Percentiles rank a stretch among this genome's conserved stretches.
Conservation (phyloP, 305 asterid species). For the Fraxinus dipetala region DNA sequence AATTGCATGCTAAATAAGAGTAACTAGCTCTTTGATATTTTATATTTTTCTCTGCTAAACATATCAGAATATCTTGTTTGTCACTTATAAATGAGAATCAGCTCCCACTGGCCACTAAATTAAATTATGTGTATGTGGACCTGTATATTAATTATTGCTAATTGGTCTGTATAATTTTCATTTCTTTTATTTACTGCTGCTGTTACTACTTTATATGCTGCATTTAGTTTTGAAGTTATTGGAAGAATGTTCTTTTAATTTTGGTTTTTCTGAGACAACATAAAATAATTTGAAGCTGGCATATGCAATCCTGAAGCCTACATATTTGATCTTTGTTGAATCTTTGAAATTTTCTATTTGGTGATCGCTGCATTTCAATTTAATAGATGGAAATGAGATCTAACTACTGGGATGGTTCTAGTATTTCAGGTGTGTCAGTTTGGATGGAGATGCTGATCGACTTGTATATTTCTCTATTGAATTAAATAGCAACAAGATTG, state of each 20-base stretch:
- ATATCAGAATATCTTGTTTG: slow-evolving; percentile 7
- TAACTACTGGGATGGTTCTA: slow-evolving; percentile 36
- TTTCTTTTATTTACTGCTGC: not conserved
- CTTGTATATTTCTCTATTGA: slow-evolving; percentile 73
- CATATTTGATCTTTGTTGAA: not conserved
- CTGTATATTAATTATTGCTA: not conserved
- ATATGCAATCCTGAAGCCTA: slow-evolving; percentile 1
- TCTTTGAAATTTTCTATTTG: not conserved
- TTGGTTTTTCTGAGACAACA: not conserved
- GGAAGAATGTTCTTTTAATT: not conserved
- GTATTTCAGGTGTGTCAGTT: slow-evolving; percentile 92
- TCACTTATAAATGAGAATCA: not conserved
- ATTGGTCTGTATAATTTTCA: not conserved
- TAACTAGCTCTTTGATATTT: not conserved
- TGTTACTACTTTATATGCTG: not conserved
- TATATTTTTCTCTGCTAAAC: not conserved
- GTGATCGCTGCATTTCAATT: not conserved
- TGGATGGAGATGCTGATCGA: slow-evolving; percentile 97
- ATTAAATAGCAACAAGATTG: slow-evolving; percentile 52
- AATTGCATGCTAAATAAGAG: slow-evolving; percentile 1
- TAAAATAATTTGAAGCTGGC: not conserved
- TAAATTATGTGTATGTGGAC: not conserved
- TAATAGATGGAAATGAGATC: slow-evolving; percentile 20
- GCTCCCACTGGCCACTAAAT: not conserved
- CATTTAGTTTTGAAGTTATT: not conserved